Conservation (phyloP, 192 early-diverging fungal genomes). For the Bifiguratus adelaidae region DNA sequence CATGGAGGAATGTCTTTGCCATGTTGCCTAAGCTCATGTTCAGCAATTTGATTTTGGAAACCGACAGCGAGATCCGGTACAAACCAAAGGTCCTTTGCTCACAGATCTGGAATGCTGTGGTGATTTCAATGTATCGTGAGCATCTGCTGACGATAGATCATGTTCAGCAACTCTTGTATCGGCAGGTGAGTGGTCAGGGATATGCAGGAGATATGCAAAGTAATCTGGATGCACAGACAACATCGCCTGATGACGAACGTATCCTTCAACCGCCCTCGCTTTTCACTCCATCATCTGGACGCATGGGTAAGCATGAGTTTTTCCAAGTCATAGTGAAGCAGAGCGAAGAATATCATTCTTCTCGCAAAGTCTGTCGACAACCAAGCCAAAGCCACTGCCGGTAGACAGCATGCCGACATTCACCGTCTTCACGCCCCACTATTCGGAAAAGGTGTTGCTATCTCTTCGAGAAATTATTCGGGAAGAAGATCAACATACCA, state of each 20-base stretch:
- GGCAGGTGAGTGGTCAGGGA: conserved; percentile 37
- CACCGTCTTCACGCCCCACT: conserved; percentile 62
- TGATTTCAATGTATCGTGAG: conserved; percentile 76
- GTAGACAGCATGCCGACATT: conserved; percentile 59
- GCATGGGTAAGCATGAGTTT: conserved; percentile 53
- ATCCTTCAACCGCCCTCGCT: conserved; percentile 63
- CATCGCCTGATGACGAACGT: conserved; percentile 41
- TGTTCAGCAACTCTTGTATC: conserved; percentile 63
- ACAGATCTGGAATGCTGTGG: conserved; percentile 79
- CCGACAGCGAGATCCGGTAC: conserved; percentile 66
- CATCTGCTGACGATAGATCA: conserved; percentile 67
- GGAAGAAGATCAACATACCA: conserved; percentile 55
- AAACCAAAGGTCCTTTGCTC: conserved; percentile 71
- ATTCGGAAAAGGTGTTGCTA: conserved; percentile 60
- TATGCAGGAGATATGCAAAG: too few species aligned
- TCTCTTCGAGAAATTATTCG: conserved; percentile 62
- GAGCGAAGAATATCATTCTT: conserved; percentile 60
- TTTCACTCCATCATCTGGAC: conserved; percentile 57
- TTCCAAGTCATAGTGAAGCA: conserved; percentile 51
- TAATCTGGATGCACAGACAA: too few species aligned
- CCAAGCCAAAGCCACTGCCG: conserved; percentile 48
- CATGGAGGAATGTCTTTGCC: conserved; percentile 72
- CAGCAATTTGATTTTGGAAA: conserved; percentile 59
- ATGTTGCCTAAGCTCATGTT: conserved; percentile 72
- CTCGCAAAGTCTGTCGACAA: conserved; percentile 57